Evolutionary conservation across 78 protist genomes (phyloP).

Genomic region (Dictyostelium firmibasis): DNA sequence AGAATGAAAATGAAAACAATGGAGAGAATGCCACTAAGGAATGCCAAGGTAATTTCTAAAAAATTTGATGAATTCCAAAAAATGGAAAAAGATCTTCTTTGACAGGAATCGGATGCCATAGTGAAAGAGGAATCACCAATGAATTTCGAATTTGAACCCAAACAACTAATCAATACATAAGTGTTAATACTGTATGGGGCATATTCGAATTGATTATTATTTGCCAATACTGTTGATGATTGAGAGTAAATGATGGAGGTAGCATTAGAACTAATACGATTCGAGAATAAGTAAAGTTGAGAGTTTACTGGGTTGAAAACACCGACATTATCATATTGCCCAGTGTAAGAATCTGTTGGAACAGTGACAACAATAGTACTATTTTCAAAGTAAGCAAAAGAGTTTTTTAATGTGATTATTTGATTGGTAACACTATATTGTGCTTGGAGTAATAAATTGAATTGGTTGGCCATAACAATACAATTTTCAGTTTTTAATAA

Average conservation of each 20-base stretch:
- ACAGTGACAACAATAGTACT: background rate
- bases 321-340: background rate
- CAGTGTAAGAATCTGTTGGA: background rate
- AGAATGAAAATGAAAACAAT: background rate
- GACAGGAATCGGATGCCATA: background rate
- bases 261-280: background rate
- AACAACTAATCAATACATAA: background rate
- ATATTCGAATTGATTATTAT: background rate
- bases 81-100: background rate
- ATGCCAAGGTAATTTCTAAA: background rate
- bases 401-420: background rate
- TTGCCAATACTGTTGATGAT: background rate
- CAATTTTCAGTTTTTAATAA: background rate
- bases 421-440: no score
- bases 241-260: background rate
- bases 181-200: background rate
- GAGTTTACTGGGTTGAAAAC: background rate
- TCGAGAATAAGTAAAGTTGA: background rate
- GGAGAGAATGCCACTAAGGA: background rate
- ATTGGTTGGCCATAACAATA: background rate
- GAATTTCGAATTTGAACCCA: background rate
- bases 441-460: background rate
- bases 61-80: background rate
- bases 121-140: background rate
- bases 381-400: background rate